Conservation (phyloP, 345 rosid genomes). For the Hypericum perforatum region DNA sequence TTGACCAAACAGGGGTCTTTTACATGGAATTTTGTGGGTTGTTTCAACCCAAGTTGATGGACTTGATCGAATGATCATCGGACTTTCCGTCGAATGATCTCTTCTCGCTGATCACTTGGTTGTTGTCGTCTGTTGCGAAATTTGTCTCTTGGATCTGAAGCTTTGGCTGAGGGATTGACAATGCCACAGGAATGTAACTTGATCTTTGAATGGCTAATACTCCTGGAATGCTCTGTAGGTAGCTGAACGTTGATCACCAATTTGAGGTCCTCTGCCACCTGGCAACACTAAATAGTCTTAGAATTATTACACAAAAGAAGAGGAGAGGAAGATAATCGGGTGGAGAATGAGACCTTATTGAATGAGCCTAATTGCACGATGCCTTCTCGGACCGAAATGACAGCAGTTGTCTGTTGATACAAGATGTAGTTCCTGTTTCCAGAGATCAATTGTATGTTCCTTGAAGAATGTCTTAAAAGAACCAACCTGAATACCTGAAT, state of each 20-base stretch:
- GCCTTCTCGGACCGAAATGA: conserved; percentile 69
- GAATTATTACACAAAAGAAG: background rate
- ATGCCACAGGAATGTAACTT: conserved; percentile 18
- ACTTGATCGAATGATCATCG: conserved; percentile 27
- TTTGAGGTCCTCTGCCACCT: conserved; percentile 53
- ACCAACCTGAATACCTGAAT: conserved; percentile 61
- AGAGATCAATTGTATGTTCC: background rate
- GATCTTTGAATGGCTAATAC: conserved; percentile 49
- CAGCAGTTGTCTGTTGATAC: conserved; percentile 54
- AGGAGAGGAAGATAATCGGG: background rate
- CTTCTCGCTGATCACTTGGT: conserved; percentile 27
- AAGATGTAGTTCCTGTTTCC: conserved; percentile 6
- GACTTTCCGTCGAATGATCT: conserved; percentile 27
- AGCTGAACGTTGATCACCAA: conserved; percentile 54
- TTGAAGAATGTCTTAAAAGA: background rate
- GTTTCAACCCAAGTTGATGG: conserved; percentile 52
- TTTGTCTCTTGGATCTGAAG: conserved; percentile 21
- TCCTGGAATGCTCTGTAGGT: conserved; percentile 64
- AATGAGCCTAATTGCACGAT: conserved; percentile 62
- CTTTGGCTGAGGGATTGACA: conserved; percentile 18
- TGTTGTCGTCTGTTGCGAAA: conserved; percentile 18
- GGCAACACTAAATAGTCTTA: background rate
- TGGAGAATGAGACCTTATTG: conserved; percentile 32
- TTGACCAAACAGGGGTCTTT: conserved; percentile 30
- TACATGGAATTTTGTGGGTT: conserved; percentile 30